Percentiles rank a stretch among this genome's conserved stretches.
These are phyloP conservation scores for Cryoendolithus antarcticus DNA, from an alignment of 2,329 filamentous ascomycete species.

Conservation along the genomic window DNA sequence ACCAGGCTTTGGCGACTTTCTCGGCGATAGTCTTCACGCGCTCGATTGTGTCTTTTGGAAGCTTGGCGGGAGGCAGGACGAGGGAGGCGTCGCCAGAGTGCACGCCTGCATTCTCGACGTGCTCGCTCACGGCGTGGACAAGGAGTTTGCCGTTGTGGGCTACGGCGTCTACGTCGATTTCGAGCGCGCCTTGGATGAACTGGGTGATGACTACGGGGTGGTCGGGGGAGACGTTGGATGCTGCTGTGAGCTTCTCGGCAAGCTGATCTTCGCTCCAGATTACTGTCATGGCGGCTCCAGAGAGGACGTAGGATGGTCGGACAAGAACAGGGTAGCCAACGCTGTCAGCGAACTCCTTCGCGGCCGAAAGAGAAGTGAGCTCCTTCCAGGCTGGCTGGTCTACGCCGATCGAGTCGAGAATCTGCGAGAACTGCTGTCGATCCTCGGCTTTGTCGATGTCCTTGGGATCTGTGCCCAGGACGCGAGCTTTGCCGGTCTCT, in stretches of 20 bases:
- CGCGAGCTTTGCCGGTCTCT: constrained; percentile 65
- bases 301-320: constrained; percentile 88
- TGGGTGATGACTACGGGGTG: constrained; percentile 97
- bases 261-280: constrained; percentile 80
- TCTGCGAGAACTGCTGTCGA: constrained; percentile 95
- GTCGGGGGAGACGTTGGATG: constrained; percentile 85
- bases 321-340: constrained; percentile 93
- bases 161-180: constrained; percentile 94
- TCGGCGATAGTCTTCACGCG: constrained; percentile 90
- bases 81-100: constrained; percentile 96
- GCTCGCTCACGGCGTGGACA: constrained; percentile 85
- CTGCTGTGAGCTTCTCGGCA: constrained; percentile 87
- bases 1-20: constrained; percentile 95
- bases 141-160: constrained; percentile 76
- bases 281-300: constrained; percentile 96
- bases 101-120: constrained; percentile 93
- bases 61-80: constrained; percentile 71
- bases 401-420: constrained; percentile 89
- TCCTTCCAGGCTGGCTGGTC: constrained; percentile 98
- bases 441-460: constrained; percentile 98
- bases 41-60: constrained; percentile 65
- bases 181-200: constrained; percentile 92
- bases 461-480: constrained; percentile 82
- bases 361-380: constrained; percentile 75
- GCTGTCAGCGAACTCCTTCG: constrained; percentile 67